phyloP scores from a whole-genome alignment of 2,329 filamentous ascomycete genomes.

The Pyrenophora tritici-repentis region DNA sequence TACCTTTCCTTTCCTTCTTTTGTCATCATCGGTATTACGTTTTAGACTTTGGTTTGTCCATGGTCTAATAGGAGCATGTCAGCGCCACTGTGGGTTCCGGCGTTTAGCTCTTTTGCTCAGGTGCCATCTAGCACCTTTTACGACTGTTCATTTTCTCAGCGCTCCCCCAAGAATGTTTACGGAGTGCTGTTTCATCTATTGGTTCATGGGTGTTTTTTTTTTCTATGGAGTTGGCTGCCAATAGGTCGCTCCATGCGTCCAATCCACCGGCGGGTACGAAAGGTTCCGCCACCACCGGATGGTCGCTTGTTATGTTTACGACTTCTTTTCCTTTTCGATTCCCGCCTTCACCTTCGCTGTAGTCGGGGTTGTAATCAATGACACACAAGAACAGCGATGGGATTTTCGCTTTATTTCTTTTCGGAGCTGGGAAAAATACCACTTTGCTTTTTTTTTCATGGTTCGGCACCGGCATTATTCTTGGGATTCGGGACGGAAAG shows the following conservation, averaged over 20 bases:
- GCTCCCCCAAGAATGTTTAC: constrained; percentile 34
- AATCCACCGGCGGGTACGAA: constrained; percentile 9
- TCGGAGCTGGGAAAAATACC: constrained; percentile 27
- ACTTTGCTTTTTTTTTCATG: constrained; percentile 10
- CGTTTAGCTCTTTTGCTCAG: constrained; percentile 32
- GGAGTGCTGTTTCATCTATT: constrained; percentile 24
- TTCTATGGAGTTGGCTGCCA: constrained; percentile 27
- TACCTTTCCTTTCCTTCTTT: constrained; percentile 29
- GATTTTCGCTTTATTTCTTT: constrained; percentile 31
- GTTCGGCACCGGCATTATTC: constrained; percentile 29
- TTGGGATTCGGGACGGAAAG: constrained; percentile 16
- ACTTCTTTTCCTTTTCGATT: constrained; percentile 32
- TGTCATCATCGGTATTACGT: constrained; percentile 30
- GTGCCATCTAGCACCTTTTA: constrained; percentile 33
- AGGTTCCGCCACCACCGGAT: constrained; percentile 10
- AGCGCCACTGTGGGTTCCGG: constrained; percentile 43
- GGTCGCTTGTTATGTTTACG: constrained; percentile 30
- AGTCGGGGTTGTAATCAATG: constrained; percentile 47
- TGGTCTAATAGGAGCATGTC: constrained; percentile 34
- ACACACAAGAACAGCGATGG: constrained; percentile 40
- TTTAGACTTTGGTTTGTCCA: constrained; percentile 41
- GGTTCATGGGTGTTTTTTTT: constrained; percentile 41
- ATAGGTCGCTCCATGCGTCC: constrained; percentile 23
- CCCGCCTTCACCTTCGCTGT: constrained; percentile 27
- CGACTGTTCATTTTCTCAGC: constrained; percentile 34